Conservation (phyloP, 257 asterid species). For the Osmanthus fragrans region DNA sequence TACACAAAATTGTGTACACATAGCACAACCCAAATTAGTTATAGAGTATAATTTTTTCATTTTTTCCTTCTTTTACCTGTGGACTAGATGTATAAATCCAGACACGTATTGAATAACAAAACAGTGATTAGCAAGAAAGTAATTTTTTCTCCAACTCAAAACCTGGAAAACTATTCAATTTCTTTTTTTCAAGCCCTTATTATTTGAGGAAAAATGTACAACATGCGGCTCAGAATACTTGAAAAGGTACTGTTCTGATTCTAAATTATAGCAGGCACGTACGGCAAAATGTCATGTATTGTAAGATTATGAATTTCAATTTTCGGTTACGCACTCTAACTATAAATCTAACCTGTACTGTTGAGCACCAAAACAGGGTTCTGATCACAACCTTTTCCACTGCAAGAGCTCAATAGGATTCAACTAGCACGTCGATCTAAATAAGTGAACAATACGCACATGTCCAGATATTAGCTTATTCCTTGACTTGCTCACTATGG, state of each 20-base stretch:
- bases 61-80: not conserved
- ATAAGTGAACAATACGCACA: not conserved
- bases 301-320: not conserved
- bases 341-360: not conserved
- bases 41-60: not conserved
- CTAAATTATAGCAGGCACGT: not conserved
- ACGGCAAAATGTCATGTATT: not conserved
- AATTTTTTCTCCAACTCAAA: not conserved
- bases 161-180: not conserved
- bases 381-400: not conserved
- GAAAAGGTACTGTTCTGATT: not conserved
- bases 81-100: not conserved
- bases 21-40: too few relatives aligned
- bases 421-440: not conserved
- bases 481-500: not conserved
- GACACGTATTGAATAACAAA: not conserved
- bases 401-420: not conserved
- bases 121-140: not conserved
- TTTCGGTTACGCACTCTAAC: not conserved
- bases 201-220: not conserved
- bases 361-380: slow-evolving; percentile 3
- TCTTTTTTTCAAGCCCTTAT: not conserved
- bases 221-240: not conserved
- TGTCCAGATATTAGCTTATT: not conserved
- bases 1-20: too few relatives aligned